Evolutionary conservation across 345 rosid genomes (phyloP), one percentile per base, ranked within the genome.

Genomic region (Bruguiera parviflora): DNA sequence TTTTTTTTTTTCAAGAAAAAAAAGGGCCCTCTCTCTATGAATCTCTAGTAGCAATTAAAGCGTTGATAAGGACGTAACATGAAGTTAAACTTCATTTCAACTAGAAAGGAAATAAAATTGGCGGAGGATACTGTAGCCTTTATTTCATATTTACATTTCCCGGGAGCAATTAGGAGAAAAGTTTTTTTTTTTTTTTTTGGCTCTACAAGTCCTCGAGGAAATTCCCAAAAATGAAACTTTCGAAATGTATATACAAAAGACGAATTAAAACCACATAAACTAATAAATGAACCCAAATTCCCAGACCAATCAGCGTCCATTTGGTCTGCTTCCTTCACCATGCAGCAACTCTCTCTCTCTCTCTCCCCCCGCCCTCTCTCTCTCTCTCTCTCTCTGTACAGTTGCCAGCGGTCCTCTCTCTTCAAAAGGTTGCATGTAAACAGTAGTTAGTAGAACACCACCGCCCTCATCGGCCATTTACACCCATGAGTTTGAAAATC

Each of bases 391-490:
- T 43, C 49, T 43, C 18, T 11, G 5, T 43, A 19, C 49, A 43
- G 49, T 19, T 11, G 49, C 49, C 49, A 11, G 49, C 49, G 3
- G 49, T 43, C 49, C 49, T 13, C 49, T 43, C 49, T 13, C 49
- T 13, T 43, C 19, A 13, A 15, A 0, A 43, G 49, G 18, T 43
- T 13, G 49, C 15, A 43, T 43, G 16, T 13, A 43, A 43, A 43
- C 13, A 43, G 49, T 43, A 43, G 49, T 43, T 0, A 13, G 37
- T 0, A 1, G 9, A 28, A 33, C 57, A 35, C 58, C 87, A 73
- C 85, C 87, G 87, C 83, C 81, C 77, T 70, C 39, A 35, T 72
- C 87, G 73, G 79, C 85, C 87, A 81, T 75, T 84, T 70, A 69
- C 76, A 73, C 67, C 9, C 63, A 59, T 66, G 79, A 73, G 82